Evolutionary conservation across 2,329 filamentous ascomycete species (phyloP).

Genomic region (Colletotrichum euphorbiae): DNA sequence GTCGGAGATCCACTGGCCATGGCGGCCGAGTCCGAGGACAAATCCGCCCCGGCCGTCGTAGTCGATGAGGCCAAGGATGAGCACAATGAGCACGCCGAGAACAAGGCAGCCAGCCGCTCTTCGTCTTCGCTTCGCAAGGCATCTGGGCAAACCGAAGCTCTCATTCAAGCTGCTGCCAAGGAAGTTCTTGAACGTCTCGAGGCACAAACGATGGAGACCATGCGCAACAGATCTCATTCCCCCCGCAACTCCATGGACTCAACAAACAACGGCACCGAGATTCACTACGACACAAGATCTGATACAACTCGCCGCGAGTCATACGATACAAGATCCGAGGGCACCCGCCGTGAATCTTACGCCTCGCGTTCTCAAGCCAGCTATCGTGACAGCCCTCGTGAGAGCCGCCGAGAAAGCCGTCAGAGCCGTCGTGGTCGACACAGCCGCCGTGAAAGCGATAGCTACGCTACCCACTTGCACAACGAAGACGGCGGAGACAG

Average conservation of each 20-base stretch:
- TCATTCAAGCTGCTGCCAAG: slow-evolving; percentile 65
- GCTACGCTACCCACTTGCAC: slow-evolving; percentile 2
- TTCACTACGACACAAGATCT: slow-evolving; percentile 45
- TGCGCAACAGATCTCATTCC: slow-evolving; percentile 43
- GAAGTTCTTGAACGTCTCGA: slow-evolving; percentile 63
- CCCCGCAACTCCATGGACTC: slow-evolving; percentile 30
- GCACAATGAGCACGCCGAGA: neutral
- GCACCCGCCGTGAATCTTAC: slow-evolving; percentile 8
- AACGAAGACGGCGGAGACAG: slow-evolving; percentile 52
- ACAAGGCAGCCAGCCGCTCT: slow-evolving; percentile 29
- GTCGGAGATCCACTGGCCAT: slow-evolving; percentile 8
- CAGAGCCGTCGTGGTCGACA: slow-evolving; percentile 8
- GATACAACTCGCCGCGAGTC: slow-evolving; percentile 38
- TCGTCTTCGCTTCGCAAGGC: slow-evolving; percentile 50
- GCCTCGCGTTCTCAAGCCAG: slow-evolving; percentile 18
- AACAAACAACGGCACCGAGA: slow-evolving; percentile 46
- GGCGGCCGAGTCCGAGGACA: neutral
- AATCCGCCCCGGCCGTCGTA: neutral
- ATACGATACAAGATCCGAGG: slow-evolving; percentile 23
- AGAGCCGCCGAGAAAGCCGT: slow-evolving; percentile 17
- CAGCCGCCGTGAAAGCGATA: slow-evolving; percentile 22
- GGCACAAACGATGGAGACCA: slow-evolving; percentile 44
- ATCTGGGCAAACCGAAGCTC: slow-evolving; percentile 60
- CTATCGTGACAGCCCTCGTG: slow-evolving; percentile 7
- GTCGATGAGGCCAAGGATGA: slow-evolving; percentile 8